A percentile compares a stretch with the other conserved stretches of the same genome.
Conservation (phyloP, 805 yeast genomes). For the Barnettozyma sp. region DNA sequence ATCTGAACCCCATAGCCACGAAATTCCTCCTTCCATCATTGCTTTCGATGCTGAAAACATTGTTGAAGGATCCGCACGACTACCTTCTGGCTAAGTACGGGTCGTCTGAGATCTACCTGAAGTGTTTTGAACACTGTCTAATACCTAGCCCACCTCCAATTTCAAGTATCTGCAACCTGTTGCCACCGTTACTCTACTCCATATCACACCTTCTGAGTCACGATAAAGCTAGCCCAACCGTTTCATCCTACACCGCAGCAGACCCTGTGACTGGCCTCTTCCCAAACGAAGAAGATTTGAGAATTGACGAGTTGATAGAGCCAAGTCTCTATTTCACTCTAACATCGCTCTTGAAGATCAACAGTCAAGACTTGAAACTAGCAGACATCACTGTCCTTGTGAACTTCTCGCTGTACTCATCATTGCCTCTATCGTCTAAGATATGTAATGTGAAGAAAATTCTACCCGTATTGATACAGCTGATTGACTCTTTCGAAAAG, state of each 20-base stretch:
- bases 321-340: constrained; percentile 17
- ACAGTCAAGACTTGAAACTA: constrained; percentile 19
- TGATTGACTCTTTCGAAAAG: constrained; percentile 17
- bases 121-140: constrained; percentile 13
- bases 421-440: constrained; percentile 9
- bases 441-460: constrained; percentile 15
- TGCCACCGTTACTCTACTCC: constrained; percentile 20
- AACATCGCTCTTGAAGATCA: constrained; percentile 19
- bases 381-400: constrained; percentile 17
- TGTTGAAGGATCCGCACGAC: constrained; percentile 7
- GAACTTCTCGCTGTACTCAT: constrained; percentile 18
- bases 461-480: constrained; percentile 20
- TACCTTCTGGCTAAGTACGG: constrained; percentile 5
- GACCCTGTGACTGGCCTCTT: constrained; percentile 1
- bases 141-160: constrained; percentile 19
- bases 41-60: constrained; percentile 8
- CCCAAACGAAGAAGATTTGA: constrained; percentile 7
- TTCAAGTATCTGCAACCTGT: constrained; percentile 12
- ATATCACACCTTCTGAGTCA: constrained; percentile 17
- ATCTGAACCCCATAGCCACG: constrained; percentile 15
- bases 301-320: constrained; percentile 14
- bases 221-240: constrained; percentile 6
- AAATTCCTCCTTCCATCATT: constrained; percentile 12
- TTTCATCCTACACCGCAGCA: constrained; percentile 2
- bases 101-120: constrained; percentile 4